Percentiles rank a stretch among this genome's conserved stretches.
phyloP scores from a whole-genome alignment of 495 filamentous ascomycete species.

The Talaromyces trachyspermus region DNA sequence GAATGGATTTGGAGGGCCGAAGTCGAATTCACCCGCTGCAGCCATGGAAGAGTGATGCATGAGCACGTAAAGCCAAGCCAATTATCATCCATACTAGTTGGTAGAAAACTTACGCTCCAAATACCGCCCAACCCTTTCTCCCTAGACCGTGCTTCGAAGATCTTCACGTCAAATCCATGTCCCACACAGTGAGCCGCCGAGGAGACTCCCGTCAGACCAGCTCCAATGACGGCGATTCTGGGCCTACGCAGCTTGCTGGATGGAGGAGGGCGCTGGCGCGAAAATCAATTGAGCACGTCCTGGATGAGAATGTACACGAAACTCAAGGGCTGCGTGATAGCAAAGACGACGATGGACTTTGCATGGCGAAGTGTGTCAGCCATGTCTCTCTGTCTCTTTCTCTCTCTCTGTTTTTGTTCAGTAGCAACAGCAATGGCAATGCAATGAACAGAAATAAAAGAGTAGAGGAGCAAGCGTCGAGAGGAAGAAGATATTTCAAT shows the following conservation, averaged over 20 bases:
- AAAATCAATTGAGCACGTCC: constrained; percentile 57
- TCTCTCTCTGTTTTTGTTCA: no score
- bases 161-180: constrained; percentile 74
- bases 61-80: no score
- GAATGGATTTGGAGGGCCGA: constrained; percentile 77
- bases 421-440: no score
- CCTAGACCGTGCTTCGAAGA: constrained; percentile 64
- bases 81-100: not conserved
- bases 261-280: constrained; percentile 58
- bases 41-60: constrained; percentile 6
- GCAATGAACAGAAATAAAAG: no score
- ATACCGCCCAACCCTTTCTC: constrained; percentile 66
- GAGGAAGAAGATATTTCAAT: not conserved
- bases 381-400: no score
- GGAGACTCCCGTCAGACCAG: constrained; percentile 75
- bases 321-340: constrained; percentile 27
- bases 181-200: constrained; percentile 79
- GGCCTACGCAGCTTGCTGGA: constrained; percentile 41
- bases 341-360: constrained; percentile 3
- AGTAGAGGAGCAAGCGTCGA: no score
- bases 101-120: constrained; percentile 58
- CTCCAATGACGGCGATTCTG: constrained; percentile 73
- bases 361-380: not conserved
- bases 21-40: constrained; percentile 71
- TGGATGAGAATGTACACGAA: constrained; percentile 63